Base-by-base conservation (phyloP, 306 rosid genomes). In the Prunus padus region DNA sequence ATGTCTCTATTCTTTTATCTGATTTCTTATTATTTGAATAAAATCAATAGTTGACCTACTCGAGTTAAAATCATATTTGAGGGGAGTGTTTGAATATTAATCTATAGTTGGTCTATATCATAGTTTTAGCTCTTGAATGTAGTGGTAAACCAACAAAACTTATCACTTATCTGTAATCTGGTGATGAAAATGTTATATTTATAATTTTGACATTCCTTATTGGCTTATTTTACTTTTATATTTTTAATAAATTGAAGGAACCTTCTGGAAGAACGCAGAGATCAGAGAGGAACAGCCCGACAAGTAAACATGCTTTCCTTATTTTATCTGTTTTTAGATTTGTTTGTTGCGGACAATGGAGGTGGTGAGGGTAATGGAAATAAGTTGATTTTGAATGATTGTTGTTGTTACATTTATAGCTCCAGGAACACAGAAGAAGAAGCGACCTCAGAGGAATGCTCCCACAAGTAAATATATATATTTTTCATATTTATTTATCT, bases 201-300 rank as follows among this genome's bases (percentile, higher is more conserved):
- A 28, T 59, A 8, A 26, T 13, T 54, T 57, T 52, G 51, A 19
- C 51, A 25, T 28, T 67, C 23, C 20, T 19, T 2, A 67, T 76
- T 22, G 30, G 46, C 28, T 55, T 66, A 11, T 16, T 8, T 45
- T 2, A 1, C 61, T 23, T 8, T 7, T 42, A 25, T 57, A 25
- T 59, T 73, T 63, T 3, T 33, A 71, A 75, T 76, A 11, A 65
- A 59, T 20, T 56, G 79, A 76, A 86, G 90, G 62, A 59, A 62
- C 20, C 79, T 49, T 46, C 72, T 64, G 42, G 73, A 65, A 19
- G 71, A 3, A 11, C 28, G 10, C 55, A 49, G 9, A 46, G 22
- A 59, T 46, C 40, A 28, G 59, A 26, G 51, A 67, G 45, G 49
- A 75, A 14, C 59, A 23, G 79, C 14, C 73, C 74, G 22, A 51